A percentile compares a stretch with the other conserved stretches of the same genome.
phyloP scores from a whole-genome alignment of 257 asterid species.

The Eucommia ulmoides region DNA sequence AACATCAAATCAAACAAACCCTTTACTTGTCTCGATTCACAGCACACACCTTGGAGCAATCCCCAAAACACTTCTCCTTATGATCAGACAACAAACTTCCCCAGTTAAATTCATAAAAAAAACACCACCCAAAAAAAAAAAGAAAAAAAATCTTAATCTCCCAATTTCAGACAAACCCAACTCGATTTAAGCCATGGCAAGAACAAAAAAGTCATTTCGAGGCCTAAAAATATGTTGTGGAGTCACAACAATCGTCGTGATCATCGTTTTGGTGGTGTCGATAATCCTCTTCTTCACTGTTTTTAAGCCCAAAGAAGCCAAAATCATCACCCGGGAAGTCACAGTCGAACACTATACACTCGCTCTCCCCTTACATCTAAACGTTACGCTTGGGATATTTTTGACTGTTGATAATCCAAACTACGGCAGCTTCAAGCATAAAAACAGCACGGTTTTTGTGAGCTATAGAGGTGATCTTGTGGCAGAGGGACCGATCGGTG shows the following conservation, averaged over 20 bases:
- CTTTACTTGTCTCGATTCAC: too few relatives aligned
- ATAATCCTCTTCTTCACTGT: constrained; percentile 24
- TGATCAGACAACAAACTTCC: too few relatives aligned
- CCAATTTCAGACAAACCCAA: background rate
- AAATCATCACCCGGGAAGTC: constrained; percentile 26
- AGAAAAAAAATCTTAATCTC: background rate
- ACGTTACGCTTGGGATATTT: constrained; percentile 33
- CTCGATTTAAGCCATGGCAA: background rate
- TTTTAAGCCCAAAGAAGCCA: constrained; percentile 44
- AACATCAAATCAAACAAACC: background rate
- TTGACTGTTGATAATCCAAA: constrained; percentile 34
- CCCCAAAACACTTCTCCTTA: background rate
- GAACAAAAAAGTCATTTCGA: constrained; percentile 9
- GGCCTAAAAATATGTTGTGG: constrained; percentile 32
- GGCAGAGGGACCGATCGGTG: constrained; percentile 27
- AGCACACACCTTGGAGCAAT: background rate
- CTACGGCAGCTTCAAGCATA: constrained; percentile 39
- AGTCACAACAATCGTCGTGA: constrained; percentile 17
- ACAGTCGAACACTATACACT: constrained; percentile 13
- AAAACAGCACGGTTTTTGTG: constrained; percentile 19
- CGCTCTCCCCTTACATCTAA: constrained; percentile 19
- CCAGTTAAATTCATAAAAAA: too few relatives aligned
- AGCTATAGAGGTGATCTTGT: constrained; percentile 25
- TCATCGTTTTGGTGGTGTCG: constrained; percentile 4
- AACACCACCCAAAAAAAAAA: too few relatives aligned